Evolutionary conservation across 192 early-diverging fungal genomes (phyloP).

Genomic region (Globomyces pollinis-pini): DNA sequence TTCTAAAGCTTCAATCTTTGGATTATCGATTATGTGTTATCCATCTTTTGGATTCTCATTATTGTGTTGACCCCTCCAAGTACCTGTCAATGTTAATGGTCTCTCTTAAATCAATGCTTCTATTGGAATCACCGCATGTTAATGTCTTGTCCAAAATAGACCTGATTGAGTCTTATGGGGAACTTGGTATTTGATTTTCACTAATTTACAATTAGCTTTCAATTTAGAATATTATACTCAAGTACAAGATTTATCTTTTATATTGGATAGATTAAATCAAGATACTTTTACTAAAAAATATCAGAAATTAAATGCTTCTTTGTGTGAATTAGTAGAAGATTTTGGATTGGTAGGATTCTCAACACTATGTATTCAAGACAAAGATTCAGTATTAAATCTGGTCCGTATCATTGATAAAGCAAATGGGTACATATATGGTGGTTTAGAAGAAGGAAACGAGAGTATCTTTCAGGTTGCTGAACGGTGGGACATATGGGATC

Average conservation of each 20-base stretch:
- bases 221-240: constrained; percentile 93
- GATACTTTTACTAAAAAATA: constrained; percentile 61
- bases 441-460: constrained; percentile 66
- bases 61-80: constrained; percentile 84
- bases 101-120: constrained; percentile 68
- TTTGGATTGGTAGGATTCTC: constrained; percentile 87
- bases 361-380: constrained; percentile 81
- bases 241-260: constrained; percentile 80
- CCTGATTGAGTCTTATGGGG: constrained; percentile 55
- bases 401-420: not conserved
- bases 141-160: constrained; percentile 52
- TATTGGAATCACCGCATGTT: constrained; percentile 47
- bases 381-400: constrained; percentile 12
- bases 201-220: constrained; percentile 47
- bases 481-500: not conserved
- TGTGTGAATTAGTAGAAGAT: constrained; percentile 88
- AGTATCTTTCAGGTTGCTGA: constrained; percentile 58
- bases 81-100: constrained; percentile 88
- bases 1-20: constrained; percentile 58
- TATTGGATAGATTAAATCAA: constrained; percentile 68
- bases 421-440: constrained; percentile 78
- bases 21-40: constrained; percentile 59
- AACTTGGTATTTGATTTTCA: constrained; percentile 37
- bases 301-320: constrained; percentile 65
- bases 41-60: constrained; percentile 85